Conservation (phyloP, 768 basidiomycete genomes). For the Paxillus ammoniavirescens region DNA sequence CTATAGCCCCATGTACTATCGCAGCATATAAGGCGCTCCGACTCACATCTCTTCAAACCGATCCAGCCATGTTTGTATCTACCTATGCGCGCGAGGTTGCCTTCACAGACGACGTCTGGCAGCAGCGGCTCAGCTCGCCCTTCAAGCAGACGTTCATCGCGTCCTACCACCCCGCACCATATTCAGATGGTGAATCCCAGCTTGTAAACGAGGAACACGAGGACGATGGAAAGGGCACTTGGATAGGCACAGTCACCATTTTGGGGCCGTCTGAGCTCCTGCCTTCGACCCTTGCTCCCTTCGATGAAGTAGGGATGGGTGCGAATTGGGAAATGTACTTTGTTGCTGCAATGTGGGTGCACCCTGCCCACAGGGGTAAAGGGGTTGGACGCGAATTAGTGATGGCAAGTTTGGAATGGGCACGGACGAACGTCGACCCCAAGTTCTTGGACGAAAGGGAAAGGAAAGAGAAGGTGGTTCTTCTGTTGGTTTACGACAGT, state of each 20-base stretch:
- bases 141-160: conserved; percentile 17
- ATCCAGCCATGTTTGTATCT: conserved; percentile 22
- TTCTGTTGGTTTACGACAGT: conserved; percentile 11
- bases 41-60: conserved; percentile 20
- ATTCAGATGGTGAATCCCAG: background rate
- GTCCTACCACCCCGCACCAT: background rate
- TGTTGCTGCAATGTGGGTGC: conserved; percentile 27
- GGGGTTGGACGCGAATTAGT: conserved; percentile 18
- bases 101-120: conserved; percentile 22
- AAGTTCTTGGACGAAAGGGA: conserved; percentile 1
- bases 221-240: background rate
- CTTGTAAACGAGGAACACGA: background rate
- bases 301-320: conserved; percentile 13
- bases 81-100: conserved; percentile 21
- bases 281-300: conserved; percentile 3
- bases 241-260: conserved; percentile 20
- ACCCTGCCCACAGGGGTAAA: conserved; percentile 26
- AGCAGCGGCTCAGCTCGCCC: conserved; percentile 13
- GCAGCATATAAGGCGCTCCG: conserved; percentile 18
- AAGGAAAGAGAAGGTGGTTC: conserved; percentile 15
- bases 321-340: conserved; percentile 20
- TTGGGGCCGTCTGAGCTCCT: conserved; percentile 12
- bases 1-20: conserved; percentile 23
- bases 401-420: conserved; percentile 24
- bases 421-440: conserved; percentile 12